Base-by-base conservation (phyloP, 1,284 basidiomycete genomes). In the Erythrobasidium hasegawianum region DNA sequence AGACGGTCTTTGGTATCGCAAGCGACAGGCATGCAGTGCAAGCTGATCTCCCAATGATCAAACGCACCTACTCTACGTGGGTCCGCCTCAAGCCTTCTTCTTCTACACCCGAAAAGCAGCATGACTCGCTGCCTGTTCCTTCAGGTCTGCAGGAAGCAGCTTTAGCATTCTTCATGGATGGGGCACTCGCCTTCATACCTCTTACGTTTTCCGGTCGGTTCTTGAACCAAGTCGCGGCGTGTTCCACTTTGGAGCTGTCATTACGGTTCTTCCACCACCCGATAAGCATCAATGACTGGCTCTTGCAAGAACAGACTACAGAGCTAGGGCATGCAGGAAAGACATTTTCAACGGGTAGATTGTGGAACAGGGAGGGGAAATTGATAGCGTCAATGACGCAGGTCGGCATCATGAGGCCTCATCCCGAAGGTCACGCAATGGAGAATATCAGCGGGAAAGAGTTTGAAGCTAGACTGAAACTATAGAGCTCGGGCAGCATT, bases 201-300 rank as follows among this genome's bases (percentile, higher is more conserved):
- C 45, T 76, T 9, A 73, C 75, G 0, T 71, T 73, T 29, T 68
- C 62, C 20, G 69, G 70, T 22, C 29, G 66, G 29, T 58, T 59
- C 16, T 39, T 75, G 33, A 16, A 59, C 2, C 71, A 74, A 33
- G 73, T 72, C 0, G 55, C 45, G 18, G 70, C 71, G 0, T 70
- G 59, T 1, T 73, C 72, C 22, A 70, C 74, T 26, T 41, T 76
- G 18, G 75, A 76, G 43, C 72, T 72, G 57, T 71, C 73, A 0
- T 43, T 73, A 41, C 73, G 75, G 52, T 74, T 72, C 59, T 45
- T 58, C 40, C 39, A 29, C 50, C 56, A 41, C 14, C 56, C 56
- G 20, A 13, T 13, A 33, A 29, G 54, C n/a, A 53, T 59, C 39
- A 20, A 29, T 29, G 50, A 67, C 20, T 67, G 65, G 65, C 41